Percentiles rank a stretch among this genome's conserved stretches.
These are phyloP conservation scores for Trifolium repens DNA, from an alignment of 306 rosid species.

Conservation along the genomic window DNA sequence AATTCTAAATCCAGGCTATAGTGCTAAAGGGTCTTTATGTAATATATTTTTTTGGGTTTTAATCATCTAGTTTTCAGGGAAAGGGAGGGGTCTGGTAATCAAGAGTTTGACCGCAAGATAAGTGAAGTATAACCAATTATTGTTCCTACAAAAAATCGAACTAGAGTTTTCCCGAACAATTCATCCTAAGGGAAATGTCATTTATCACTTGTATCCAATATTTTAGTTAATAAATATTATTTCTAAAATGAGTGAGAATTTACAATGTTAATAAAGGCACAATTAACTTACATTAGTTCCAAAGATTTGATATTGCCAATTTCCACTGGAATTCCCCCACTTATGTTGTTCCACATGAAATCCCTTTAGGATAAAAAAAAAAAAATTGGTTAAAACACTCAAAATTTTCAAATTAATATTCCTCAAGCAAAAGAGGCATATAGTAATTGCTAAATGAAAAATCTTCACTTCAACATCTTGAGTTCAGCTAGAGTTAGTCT, in stretches of 20 bases:
- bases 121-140: too few species aligned
- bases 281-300: constrained; percentile 8
- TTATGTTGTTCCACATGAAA: constrained; percentile 25
- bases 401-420: not conserved
- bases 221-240: too few species aligned
- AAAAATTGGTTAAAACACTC: not conserved
- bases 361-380: not conserved
- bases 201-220: too few species aligned
- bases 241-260: not conserved
- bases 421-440: not conserved
- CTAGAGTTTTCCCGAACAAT: too few species aligned
- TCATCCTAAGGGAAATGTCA: too few species aligned
- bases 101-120: too few species aligned
- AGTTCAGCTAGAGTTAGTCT: not conserved
- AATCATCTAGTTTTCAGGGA: too few species aligned
- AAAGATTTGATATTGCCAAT: constrained; percentile 15
- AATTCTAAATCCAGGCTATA: too few species aligned
- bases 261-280: not conserved
- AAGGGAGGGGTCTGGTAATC: too few species aligned
- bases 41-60: too few species aligned
- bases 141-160: too few species aligned
- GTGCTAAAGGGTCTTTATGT: too few species aligned
- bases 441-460: not conserved
- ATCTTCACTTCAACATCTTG: not conserved
- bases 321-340: not conserved